Percentiles rank a stretch among this genome's conserved stretches.
phyloP scores from a whole-genome alignment of 495 filamentous ascomycete genomes.

The Patellaria atrata region DNA sequence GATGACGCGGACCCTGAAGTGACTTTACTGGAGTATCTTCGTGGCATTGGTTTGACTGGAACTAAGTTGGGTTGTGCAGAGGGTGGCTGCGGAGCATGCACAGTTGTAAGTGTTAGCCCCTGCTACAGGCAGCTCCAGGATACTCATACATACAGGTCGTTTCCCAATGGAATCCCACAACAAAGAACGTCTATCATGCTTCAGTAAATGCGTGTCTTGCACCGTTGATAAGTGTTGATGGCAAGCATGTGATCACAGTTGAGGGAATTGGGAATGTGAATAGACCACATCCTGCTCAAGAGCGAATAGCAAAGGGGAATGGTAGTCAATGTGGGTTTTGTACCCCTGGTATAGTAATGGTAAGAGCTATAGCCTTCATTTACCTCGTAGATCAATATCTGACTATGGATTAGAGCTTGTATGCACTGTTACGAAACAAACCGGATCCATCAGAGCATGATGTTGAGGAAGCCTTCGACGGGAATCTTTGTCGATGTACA shows the following conservation, averaged over 20 bases:
- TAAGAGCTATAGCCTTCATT: constrained; percentile 23
- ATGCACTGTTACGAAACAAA: constrained; percentile 68
- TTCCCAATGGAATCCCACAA: constrained; percentile 83
- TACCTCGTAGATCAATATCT: neutral
- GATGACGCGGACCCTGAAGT: constrained; percentile 72
- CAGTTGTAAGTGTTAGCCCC: constrained; percentile 46
- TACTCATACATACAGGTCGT: constrained; percentile 41
- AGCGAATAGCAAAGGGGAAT: constrained; percentile 66
- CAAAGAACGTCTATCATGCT: constrained; percentile 78
- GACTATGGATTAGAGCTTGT: constrained; percentile 44
- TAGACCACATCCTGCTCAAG: constrained; percentile 79
- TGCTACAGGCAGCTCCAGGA: constrained; percentile 4
- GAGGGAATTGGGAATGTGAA: constrained; percentile 92
- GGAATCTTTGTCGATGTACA: constrained; percentile 90
- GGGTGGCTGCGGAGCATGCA: constrained; percentile 94
- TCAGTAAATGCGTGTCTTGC: constrained; percentile 91
- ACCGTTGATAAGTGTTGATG: constrained; percentile 81
- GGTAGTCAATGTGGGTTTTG: constrained; percentile 69
- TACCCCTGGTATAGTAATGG: constrained; percentile 96
- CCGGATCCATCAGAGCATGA: constrained; percentile 53
- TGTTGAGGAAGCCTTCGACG: constrained; percentile 84
- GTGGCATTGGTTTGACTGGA: constrained; percentile 72
- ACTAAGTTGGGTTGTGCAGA: constrained; percentile 66
- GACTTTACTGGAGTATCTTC: constrained; percentile 83
- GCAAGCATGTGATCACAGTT: constrained; percentile 96